Conservation (phyloP, 257 asterid genomes). For the Ligustrum vulgare region DNA sequence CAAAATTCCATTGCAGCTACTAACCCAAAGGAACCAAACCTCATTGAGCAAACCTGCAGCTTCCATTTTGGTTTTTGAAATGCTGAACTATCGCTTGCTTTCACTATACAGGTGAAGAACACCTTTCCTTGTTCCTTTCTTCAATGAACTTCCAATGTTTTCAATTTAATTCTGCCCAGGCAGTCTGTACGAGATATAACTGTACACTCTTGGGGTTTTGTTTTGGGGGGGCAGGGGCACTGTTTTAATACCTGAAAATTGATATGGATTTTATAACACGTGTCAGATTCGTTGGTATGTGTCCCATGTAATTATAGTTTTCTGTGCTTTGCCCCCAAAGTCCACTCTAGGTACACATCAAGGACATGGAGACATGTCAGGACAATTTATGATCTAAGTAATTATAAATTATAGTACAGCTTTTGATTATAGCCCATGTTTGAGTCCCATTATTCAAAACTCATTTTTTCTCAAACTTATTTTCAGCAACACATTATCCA, state of each 20-base stretch:
- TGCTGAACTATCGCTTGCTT: slow-evolving; percentile 92
- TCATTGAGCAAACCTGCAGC: slow-evolving; percentile 81
- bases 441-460: too few relatives aligned
- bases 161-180: neutral
- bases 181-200: neutral
- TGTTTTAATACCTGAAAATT: neutral
- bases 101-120: slow-evolving; percentile 76
- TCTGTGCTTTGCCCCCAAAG: slow-evolving; percentile 3
- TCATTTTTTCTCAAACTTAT: too few relatives aligned
- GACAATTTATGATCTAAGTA: neutral
- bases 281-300: neutral
- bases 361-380: slow-evolving; percentile 7
- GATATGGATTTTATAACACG: neutral
- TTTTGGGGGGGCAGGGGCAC: neutral
- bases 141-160: slow-evolving; percentile 6
- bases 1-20: slow-evolving; percentile 57
- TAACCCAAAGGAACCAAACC: slow-evolving; percentile 77
- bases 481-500: too few relatives aligned
- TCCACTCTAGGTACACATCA: neutral
- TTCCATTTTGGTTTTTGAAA: slow-evolving; percentile 80
- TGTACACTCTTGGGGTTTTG: neutral
- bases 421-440: too few relatives aligned
- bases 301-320: neutral
- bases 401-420: neutral
- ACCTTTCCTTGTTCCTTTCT: slow-evolving; percentile 3